Conservation (phyloP, 441 rosid genomes). For the Euphorbia schlechtendalii region DNA sequence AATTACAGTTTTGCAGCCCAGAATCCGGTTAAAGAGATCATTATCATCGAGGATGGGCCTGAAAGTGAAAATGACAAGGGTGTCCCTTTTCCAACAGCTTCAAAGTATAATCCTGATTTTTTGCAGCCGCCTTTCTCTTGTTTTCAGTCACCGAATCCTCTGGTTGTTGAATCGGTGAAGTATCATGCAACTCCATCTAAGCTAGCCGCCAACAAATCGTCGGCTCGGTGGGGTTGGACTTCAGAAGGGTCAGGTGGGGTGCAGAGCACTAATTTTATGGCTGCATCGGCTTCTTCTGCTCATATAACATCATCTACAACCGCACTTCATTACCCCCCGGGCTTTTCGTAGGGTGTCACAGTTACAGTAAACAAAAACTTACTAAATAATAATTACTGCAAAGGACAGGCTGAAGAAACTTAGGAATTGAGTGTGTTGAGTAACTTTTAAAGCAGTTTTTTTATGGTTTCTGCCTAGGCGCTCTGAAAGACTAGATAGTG, state of each 20-base stretch:
- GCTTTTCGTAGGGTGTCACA: slow-evolving; percentile 24
- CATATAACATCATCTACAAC: slow-evolving; percentile 21
- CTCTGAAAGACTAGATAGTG: slow-evolving; percentile 29
- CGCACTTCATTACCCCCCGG: slow-evolving; percentile 28
- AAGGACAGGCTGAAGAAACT: slow-evolving; percentile 19
- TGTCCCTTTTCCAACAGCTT: slow-evolving; percentile 19
- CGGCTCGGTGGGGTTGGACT: slow-evolving; percentile 35
- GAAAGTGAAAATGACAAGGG: slow-evolving; percentile 32
- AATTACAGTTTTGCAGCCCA: slow-evolving; percentile 21
- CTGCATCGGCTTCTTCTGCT: slow-evolving; percentile 28
- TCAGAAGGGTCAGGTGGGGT: slow-evolving; percentile 32
- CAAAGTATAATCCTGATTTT: slow-evolving; percentile 19
- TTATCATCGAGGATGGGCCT: slow-evolving; percentile 49
- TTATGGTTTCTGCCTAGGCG: slow-evolving; percentile 26
- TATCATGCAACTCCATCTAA: slow-evolving; percentile 23
- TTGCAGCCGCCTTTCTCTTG: slow-evolving; percentile 24
- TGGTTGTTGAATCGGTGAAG: slow-evolving; percentile 19
- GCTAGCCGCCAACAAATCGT: slow-evolving; percentile 24
- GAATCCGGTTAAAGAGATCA: slow-evolving; percentile 35
- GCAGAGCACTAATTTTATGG: slow-evolving; percentile 29
- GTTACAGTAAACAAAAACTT: not conserved
- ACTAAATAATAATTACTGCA: too few species aligned
- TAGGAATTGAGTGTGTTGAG: slow-evolving; percentile 19
- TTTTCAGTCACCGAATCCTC: slow-evolving; percentile 28
- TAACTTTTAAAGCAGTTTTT: slow-evolving; percentile 25